Conservation (phyloP, 805 yeast genomes). For the Pichia deserticola region DNA sequence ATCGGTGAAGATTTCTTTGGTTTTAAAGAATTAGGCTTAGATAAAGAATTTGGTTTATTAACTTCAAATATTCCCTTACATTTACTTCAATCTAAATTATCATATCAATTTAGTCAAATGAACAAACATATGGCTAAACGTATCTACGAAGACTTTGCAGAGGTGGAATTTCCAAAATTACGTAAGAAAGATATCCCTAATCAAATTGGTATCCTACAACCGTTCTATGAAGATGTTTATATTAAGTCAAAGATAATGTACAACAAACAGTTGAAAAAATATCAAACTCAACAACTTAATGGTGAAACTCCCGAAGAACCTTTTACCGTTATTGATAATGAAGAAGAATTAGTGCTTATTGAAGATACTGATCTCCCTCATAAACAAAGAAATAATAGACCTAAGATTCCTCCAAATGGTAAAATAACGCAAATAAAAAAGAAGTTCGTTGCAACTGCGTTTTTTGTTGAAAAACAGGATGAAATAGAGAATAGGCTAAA, state of each 20-base stretch:
- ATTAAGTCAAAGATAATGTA: constrained; percentile 36
- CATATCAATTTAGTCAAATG: constrained; percentile 44
- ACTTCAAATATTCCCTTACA: constrained; percentile 87
- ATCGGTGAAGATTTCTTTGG: constrained; percentile 98
- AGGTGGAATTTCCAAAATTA: constrained; percentile 45
- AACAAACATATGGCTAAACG: constrained; percentile 39
- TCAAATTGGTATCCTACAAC: constrained; percentile 52
- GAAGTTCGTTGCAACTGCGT: constrained; percentile 46
- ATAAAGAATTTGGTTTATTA: constrained; percentile 80
- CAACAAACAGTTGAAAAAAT: constrained; percentile 37
- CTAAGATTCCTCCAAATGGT: constrained; percentile 88
- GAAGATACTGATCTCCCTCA: constrained; percentile 85
- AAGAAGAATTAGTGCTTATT: constrained; percentile 43
- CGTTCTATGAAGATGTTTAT: constrained; percentile 40
- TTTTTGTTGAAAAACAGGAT: constrained; percentile 40
- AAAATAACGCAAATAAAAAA: constrained; percentile 68
- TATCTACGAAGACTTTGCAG: constrained; percentile 60
- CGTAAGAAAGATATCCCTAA: constrained; percentile 41
- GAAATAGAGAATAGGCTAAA: constrained; percentile 9
- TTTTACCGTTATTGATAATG: constrained; percentile 21
- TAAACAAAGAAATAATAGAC: constrained; percentile 64
- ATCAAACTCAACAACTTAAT: constrained; percentile 20
- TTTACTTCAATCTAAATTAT: constrained; percentile 68
- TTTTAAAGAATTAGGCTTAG: constrained; percentile 87
- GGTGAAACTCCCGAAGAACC: constrained; percentile 14